These are phyloP conservation scores for Carex myosuroides DNA, from an alignment of 176 grass and related monocot genomes.

Conservation along the genomic window DNA sequence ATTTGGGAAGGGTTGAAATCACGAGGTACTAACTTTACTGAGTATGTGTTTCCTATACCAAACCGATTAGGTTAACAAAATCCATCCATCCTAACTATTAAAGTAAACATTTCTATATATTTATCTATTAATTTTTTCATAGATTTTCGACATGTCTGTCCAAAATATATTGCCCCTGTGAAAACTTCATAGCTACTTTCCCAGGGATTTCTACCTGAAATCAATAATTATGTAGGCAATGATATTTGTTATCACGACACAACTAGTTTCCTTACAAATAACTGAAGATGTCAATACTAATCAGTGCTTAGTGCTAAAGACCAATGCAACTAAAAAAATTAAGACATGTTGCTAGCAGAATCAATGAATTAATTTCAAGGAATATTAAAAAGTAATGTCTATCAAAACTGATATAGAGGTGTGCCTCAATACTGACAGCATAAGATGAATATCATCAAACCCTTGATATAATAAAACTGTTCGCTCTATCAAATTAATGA, in stretches of 20 bases:
- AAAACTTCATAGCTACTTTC: background rate
- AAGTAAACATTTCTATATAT: background rate
- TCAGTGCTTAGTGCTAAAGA: background rate
- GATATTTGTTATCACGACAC: background rate
- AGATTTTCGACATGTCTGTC: background rate
- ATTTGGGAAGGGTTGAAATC: background rate
- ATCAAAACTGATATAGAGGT: background rate
- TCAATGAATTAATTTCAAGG: background rate
- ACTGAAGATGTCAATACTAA: background rate
- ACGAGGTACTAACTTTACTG: background rate
- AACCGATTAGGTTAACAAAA: background rate
- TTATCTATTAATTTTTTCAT: background rate
- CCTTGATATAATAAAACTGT: background rate
- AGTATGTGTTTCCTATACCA: background rate
- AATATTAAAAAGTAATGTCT: background rate
- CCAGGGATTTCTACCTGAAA: background rate
- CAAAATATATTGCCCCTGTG: background rate
- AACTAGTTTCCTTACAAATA: background rate
- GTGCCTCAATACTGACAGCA: background rate
- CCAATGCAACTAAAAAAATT: background rate
- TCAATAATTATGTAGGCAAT: background rate
- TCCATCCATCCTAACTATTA: background rate
- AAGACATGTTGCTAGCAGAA: background rate
- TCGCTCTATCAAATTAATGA: background rate
- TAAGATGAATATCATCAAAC: background rate